Conservation (phyloP, 441 rosid genomes). For the Syzygium malaccense region DNA sequence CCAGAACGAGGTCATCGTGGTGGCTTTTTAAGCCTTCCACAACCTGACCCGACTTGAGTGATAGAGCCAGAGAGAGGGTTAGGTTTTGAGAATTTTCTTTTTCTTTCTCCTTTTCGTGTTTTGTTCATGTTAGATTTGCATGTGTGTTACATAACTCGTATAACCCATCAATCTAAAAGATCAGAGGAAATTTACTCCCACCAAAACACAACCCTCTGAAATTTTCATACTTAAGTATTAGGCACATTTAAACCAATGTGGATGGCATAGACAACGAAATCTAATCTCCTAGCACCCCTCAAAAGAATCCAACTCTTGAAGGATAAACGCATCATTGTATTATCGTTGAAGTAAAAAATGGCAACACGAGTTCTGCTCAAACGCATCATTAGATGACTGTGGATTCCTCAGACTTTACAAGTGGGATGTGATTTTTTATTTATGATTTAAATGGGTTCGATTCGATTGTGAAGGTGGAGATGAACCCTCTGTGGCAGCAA, state of each 20-base stretch:
- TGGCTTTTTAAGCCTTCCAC: background rate
- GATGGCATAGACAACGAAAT: background rate
- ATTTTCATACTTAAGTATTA: background rate
- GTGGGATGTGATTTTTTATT: background rate
- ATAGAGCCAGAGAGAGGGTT: background rate
- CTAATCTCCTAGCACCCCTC: background rate
- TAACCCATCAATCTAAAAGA: background rate
- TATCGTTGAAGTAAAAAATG: background rate
- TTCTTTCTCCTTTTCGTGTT: background rate
- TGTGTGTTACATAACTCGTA: background rate
- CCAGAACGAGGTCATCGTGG: background rate
- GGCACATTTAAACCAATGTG: background rate
- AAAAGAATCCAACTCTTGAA: background rate
- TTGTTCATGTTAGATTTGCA: background rate
- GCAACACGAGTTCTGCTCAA: background rate
- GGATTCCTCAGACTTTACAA: background rate
- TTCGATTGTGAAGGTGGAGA: slow-evolving; percentile 27
- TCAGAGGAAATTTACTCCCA: background rate
- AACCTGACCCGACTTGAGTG: background rate
- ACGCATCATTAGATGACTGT: background rate
- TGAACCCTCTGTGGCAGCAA: slow-evolving; percentile 51
- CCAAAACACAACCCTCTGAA: background rate
- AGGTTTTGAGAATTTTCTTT: background rate
- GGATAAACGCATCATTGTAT: background rate
- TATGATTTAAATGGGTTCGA: background rate